phyloP scores from a whole-genome alignment of 306 rosid species.

The Purshia tridentata region DNA sequence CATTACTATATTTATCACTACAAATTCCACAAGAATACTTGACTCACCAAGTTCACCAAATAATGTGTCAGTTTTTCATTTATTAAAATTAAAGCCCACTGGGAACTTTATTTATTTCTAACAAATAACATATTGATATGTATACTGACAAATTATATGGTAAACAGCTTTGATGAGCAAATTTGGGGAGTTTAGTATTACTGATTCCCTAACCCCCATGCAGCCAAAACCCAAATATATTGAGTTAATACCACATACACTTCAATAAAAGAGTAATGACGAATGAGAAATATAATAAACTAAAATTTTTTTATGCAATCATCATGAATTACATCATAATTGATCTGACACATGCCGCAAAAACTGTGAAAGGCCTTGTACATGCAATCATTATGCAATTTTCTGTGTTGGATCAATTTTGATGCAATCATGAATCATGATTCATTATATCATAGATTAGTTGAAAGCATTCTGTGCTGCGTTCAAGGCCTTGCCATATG shows the following conservation, averaged over 20 bases:
- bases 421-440: not conserved
- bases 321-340: not conserved
- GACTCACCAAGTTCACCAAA: no score
- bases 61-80: no score
- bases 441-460: not conserved
- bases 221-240: conserved; percentile 1
- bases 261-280: not conserved
- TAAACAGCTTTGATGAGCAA: no score
- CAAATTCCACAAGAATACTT: no score
- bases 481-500: not conserved
- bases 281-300: not conserved
- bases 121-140: no score
- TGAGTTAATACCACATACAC: not conserved
- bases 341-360: not conserved
- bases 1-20: not conserved
- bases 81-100: no score
- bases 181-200: no score
- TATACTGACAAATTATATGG: no score
- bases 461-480: not conserved
- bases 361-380: not conserved
- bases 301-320: not conserved
- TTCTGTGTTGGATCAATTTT: not conserved
- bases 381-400: not conserved
- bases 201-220: not conserved
- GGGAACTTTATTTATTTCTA: no score